Percentiles rank a stretch among this genome's conserved stretches.
phyloP scores from a whole-genome alignment of 345 rosid genomes.

The Gossypium stocksii region DNA sequence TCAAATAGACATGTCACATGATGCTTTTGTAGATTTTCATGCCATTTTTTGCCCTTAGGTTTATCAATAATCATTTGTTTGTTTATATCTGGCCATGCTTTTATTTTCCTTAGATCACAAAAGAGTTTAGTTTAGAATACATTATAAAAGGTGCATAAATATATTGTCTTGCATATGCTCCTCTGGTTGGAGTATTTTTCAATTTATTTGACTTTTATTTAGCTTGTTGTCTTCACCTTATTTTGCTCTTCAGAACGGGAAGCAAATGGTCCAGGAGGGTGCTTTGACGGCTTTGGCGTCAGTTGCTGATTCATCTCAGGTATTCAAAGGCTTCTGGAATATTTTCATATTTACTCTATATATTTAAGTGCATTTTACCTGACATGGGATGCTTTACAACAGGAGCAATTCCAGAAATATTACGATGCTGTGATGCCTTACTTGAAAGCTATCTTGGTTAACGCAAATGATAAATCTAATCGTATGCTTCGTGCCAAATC shows the following conservation, averaged over 20 bases:
- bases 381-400: conserved; percentile 10
- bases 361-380: conserved; percentile 5
- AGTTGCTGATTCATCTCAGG: conserved; percentile 79
- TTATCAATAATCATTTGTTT: neutral
- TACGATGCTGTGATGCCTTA: conserved; percentile 58
- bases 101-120: neutral
- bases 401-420: conserved; percentile 65
- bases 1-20: neutral
- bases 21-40: neutral
- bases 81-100: neutral
- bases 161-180: neutral
- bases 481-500: conserved; percentile 76
- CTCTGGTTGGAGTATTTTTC: neutral
- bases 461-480: conserved; percentile 55
- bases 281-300: conserved; percentile 74
- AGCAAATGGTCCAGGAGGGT: conserved; percentile 77
- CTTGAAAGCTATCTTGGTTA: conserved; percentile 51
- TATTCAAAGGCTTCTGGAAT: conserved; percentile 15
- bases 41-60: neutral
- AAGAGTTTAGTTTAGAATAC: neutral
- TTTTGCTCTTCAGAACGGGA: conserved; percentile 45
- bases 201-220: neutral
- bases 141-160: neutral
- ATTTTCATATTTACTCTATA: neutral
- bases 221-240: neutral